A percentile compares a stretch with the other conserved stretches of the same genome.
phyloP scores from a whole-genome alignment of 345 rosid species.

The Brassica carinata region DNA sequence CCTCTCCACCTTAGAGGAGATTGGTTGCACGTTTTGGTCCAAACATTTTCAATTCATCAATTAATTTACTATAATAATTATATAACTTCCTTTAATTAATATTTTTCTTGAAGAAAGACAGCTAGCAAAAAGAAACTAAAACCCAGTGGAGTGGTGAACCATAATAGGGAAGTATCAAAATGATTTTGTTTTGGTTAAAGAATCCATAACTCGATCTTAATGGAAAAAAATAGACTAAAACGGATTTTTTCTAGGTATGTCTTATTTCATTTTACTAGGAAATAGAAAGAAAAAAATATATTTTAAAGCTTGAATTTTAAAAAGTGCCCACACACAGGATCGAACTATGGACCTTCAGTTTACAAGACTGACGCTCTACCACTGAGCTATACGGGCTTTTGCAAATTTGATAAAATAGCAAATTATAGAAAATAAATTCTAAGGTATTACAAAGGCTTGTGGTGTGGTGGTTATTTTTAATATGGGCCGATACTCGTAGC shows the following conservation, averaged over 20 bases:
- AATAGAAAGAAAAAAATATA: no score
- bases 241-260: neutral
- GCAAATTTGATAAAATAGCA: no score
- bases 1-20: constrained; percentile 23
- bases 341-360: constrained; percentile 81
- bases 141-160: neutral
- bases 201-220: neutral
- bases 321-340: constrained; percentile 71
- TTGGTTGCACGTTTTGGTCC: constrained; percentile 40
- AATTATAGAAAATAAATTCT: no score
- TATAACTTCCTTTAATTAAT: neutral
- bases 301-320: no score
- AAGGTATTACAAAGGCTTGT: neutral
- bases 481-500: neutral
- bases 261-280: neutral
- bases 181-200: neutral
- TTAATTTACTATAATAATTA: neutral
- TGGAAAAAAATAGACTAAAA: neutral
- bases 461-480: neutral
- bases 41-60: neutral
- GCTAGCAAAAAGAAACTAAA: neutral
- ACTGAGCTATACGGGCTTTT: constrained; percentile 70
- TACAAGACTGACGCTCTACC: constrained; percentile 93
- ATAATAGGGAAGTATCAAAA: neutral
- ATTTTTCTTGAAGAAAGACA: neutral